These are phyloP conservation scores for Cercospora janseana DNA, from an alignment of 2,329 filamentous ascomycete genomes.

Conservation along the genomic window DNA sequence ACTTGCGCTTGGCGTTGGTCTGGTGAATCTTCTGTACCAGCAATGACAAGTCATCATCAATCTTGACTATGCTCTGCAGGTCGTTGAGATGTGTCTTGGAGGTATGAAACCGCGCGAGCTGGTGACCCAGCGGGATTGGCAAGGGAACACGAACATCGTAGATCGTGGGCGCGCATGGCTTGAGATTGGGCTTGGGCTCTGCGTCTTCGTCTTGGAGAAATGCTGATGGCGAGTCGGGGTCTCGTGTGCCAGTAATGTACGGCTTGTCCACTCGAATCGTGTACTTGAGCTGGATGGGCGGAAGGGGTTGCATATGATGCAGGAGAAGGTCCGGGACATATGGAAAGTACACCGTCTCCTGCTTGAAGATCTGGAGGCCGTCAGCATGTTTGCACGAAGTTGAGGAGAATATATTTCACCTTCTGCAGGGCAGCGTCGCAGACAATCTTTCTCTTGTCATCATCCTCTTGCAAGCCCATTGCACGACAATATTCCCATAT, in stretches of 20 bases:
- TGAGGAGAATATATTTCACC: conserved; percentile 49
- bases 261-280: conserved; percentile 82
- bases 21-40: conserved; percentile 79
- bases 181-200: conserved; percentile 15
- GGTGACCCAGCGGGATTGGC: conserved; percentile 75
- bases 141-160: conserved; percentile 84
- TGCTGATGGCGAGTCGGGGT: conserved; percentile 57
- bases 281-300: conserved; percentile 80
- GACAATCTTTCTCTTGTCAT: conserved; percentile 87
- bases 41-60: conserved; percentile 83
- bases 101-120: conserved; percentile 50
- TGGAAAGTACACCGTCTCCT: conserved; percentile 80
- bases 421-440: conserved; percentile 80
- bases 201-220: conserved; percentile 32
- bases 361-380: conserved; percentile 61
- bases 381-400: conserved; percentile 3
- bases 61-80: conserved; percentile 69
- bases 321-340: conserved; percentile 71
- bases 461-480: conserved; percentile 84
- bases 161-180: conserved; percentile 68
- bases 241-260: conserved; percentile 59
- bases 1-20: conserved; percentile 86
- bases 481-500: conserved; percentile 93
- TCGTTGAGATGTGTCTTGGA: conserved; percentile 55
- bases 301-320: conserved; percentile 72